Conservation (phyloP, 2,329 filamentous ascomycete species). For the Diaporthe aspalathi region DNA sequence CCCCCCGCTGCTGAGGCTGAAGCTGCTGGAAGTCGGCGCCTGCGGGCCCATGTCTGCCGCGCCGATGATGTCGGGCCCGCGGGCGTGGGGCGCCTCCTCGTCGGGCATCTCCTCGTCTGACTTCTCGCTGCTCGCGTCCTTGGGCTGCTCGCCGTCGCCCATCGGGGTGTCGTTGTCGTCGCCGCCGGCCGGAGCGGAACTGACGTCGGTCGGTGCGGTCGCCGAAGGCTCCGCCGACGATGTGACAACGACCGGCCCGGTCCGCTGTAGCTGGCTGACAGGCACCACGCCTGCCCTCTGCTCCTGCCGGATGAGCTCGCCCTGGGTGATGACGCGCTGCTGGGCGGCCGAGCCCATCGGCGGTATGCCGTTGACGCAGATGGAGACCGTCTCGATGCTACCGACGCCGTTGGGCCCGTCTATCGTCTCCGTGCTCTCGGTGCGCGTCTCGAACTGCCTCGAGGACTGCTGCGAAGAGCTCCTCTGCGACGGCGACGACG, state of each 20-base stretch:
- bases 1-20: constrained; percentile 51
- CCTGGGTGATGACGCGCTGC: constrained; percentile 77
- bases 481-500: no score
- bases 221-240: constrained; percentile 41
- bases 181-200: constrained; percentile 39
- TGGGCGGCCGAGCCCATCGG: constrained; percentile 57
- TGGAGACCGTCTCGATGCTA: constrained; percentile 82
- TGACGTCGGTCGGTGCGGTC: neutral
- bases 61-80: constrained; percentile 87
- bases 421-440: constrained; percentile 82
- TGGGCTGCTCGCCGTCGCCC: constrained; percentile 40
- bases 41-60: constrained; percentile 88
- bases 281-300: constrained; percentile 85
- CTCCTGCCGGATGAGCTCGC: constrained; percentile 86
- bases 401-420: constrained; percentile 84
- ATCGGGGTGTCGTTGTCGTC: constrained; percentile 39
- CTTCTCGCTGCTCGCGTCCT: constrained; percentile 44
- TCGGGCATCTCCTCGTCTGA: constrained; percentile 57
- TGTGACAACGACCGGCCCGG: constrained; percentile 45
- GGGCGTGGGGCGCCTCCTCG: constrained; percentile 79
- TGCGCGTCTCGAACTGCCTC: constrained; percentile 67
- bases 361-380: constrained; percentile 77
- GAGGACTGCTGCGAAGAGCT: constrained; percentile 42
- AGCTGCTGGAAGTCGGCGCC: constrained; percentile 54
- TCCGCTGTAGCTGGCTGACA: constrained; percentile 67